A percentile compares a stretch with the other conserved stretches of the same genome.
phyloP scores from a whole-genome alignment of 306 rosid species.

The Vachellia collinsii region DNA sequence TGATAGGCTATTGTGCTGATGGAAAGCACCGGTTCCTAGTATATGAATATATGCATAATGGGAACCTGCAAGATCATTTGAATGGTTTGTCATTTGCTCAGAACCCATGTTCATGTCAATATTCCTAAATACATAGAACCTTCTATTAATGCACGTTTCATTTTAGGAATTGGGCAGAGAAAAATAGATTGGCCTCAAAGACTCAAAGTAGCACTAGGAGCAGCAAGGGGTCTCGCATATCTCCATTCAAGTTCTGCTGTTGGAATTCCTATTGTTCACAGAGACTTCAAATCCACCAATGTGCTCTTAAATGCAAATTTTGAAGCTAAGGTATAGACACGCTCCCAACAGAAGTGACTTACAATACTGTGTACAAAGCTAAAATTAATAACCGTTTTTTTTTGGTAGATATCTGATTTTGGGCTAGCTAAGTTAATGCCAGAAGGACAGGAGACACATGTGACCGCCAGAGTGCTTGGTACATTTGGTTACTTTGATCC shows the following conservation, averaged over 20 bases:
- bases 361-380: constrained; percentile 4
- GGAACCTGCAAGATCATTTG: constrained; percentile 80
- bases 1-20: constrained; percentile 87
- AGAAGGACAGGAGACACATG: constrained; percentile 68
- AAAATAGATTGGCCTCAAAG: constrained; percentile 77
- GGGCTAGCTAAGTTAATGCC: constrained; percentile 95
- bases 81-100: constrained; percentile 54
- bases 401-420: constrained; percentile 75
- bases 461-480: constrained; percentile 76
- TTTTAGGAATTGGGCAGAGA: constrained; percentile 56
- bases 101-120: constrained; percentile 3
- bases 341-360: not conserved
- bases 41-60: constrained; percentile 73
- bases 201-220: constrained; percentile 80
- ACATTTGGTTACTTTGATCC: constrained; percentile 90
- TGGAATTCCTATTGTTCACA: constrained; percentile 83
- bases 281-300: constrained; percentile 84
- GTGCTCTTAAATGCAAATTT: constrained; percentile 69
- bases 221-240: constrained; percentile 80
- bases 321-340: constrained; percentile 65
- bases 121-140: not conserved
- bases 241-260: constrained; percentile 70
- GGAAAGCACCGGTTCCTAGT: constrained; percentile 88
- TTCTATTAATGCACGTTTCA: constrained; percentile 22
- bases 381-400: constrained; percentile 3